Evolutionary conservation across 139 green algal species (phyloP).

Genomic region (Axilococcus clingmanii): DNA sequence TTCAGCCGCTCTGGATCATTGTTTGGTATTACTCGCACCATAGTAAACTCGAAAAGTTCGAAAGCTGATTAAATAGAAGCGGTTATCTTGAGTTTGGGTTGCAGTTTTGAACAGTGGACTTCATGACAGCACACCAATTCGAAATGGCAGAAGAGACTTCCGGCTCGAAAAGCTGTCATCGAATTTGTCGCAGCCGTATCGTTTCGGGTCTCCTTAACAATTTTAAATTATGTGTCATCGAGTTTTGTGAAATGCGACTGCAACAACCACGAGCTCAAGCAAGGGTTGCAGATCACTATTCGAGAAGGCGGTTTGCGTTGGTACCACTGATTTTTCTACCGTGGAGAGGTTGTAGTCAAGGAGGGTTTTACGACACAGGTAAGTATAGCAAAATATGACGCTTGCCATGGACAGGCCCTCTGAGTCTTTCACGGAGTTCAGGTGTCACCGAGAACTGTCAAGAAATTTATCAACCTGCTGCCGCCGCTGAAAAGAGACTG

Average conservation of each 20-base stretch:
- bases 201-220: not conserved
- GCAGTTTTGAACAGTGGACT: not conserved
- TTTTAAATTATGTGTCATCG: no score
- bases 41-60: not conserved
- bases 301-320: no score
- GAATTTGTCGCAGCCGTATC: not conserved
- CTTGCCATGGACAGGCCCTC: not conserved
- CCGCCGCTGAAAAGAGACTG: conserved; percentile 11
- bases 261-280: no score
- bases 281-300: no score
- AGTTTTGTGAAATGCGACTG: no score
- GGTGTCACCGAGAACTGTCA: conserved; percentile 11
- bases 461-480: conserved; percentile 14
- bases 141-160: not conserved
- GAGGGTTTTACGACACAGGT: conserved; percentile 15
- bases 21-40: conserved; percentile 9
- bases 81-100: not conserved
- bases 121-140: not conserved
- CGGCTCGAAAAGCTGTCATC: not conserved
- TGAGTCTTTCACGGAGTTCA: not conserved
- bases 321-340: conserved; percentile 11
- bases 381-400: no score
- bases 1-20: conserved; percentile 15
- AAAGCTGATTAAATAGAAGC: no score
- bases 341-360: conserved; percentile 5